phyloP scores from a whole-genome alignment of 225 moss, liverwort and hornwort genomes.

The Bryoerythrophyllum caledonicum region DNA sequence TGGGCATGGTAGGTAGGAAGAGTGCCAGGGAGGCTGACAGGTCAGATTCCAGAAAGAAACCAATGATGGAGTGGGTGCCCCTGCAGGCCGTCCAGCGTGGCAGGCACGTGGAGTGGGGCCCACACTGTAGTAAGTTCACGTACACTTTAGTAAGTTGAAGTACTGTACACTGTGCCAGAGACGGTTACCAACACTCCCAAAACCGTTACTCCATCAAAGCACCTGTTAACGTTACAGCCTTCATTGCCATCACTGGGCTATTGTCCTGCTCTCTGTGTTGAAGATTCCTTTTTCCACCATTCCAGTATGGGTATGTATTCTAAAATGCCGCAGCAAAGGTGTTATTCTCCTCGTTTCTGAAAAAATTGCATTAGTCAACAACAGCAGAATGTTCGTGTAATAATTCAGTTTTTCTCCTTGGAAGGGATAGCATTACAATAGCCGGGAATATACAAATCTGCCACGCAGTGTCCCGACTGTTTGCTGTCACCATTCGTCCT shows the following conservation, averaged over 20 bases:
- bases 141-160: not conserved
- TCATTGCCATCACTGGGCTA: not conserved
- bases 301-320: too few relatives aligned
- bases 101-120: not conserved
- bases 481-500: not conserved
- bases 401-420: not conserved
- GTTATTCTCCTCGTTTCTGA: not conserved
- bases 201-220: not conserved
- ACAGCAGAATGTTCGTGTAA: not conserved
- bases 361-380: not conserved
- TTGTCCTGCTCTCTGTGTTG: too few relatives aligned
- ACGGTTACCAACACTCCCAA: not conserved
- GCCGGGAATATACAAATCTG: slow-evolving; percentile 13
- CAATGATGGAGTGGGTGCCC: slow-evolving; percentile 7
- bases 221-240: not conserved
- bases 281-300: too few relatives aligned
- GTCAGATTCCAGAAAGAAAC: not conserved
- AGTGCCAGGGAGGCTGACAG: not conserved
- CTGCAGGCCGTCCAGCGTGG: not conserved
- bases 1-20: not conserved
- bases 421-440: not conserved
- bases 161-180: not conserved
- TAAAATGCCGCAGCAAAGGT: not conserved
- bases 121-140: too few relatives aligned
- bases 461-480: not conserved